Base-by-base conservation (phyloP, 2,329 filamentous ascomycete genomes). In the Aspergillus sp. region DNA sequence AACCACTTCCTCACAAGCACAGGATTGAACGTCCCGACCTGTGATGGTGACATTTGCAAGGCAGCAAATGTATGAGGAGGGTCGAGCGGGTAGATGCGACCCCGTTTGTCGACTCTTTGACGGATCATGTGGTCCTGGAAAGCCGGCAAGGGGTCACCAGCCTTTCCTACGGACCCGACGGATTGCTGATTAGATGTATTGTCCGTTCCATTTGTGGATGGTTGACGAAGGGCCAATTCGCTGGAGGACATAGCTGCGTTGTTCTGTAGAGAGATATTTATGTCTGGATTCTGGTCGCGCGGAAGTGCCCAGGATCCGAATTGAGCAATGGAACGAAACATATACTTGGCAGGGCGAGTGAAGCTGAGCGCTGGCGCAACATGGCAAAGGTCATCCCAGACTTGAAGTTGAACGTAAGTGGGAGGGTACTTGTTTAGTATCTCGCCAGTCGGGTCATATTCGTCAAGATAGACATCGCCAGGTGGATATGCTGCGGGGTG, bases 371-470 rank as follows among this genome's bases (percentile, higher is more conserved):
- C 96, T 1, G 91, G 88, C 0, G 85, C 83, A 4, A 94, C 90
- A 62, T 97, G 91, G 59, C 93, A 97, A 2, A 97, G 73, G 57
- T 95, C 86, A 48, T 97, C 91, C 90, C 91, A 97, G 1, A 97
- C 84, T 63, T 97, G 93, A 2, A 98, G 76, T 62, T 96, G 89
- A 0, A 97, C 91, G 57, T 94, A 81, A 0, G 93, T 98, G 0
- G 89, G 87, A 48, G 81, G 80, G 65, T 88, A 94, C 51, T 77
- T 81, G 33, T 75, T 71, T 10, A 93, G 59, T 8, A 65, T 68
- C 7, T 66, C 61, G 32, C 74, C 64, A 1, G 77, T 74, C 19
- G 76, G 75, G 29, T 83, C 82, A 49, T 77, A 73, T 34, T 83
- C 78, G 32, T 83, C 75, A 50, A 93, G 71, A 39, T 80, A 74